Evolutionary conservation across 2,329 filamentous ascomycete genomes (phyloP).

Genomic region (Aspergillus bombycis): DNA sequence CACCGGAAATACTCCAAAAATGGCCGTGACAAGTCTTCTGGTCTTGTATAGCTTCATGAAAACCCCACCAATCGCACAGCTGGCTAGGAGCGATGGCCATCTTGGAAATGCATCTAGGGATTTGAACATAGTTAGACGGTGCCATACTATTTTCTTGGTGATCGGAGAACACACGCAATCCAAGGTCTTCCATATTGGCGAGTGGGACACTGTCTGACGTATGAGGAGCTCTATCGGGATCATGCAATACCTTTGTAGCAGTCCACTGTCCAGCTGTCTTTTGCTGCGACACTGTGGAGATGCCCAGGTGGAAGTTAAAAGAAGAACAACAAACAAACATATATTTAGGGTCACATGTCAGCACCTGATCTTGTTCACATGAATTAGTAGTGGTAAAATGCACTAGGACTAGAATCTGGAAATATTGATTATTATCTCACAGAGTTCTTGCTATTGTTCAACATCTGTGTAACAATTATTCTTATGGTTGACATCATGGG

Average conservation of each 20-base stretch:
- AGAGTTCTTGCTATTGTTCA: not conserved
- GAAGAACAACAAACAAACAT: not conserved
- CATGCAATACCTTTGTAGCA: not conserved
- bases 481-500: not conserved
- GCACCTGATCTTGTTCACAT: not conserved
- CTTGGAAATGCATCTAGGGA: not conserved
- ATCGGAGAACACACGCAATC: not conserved
- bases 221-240: not conserved
- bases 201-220: not conserved
- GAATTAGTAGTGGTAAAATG: not conserved
- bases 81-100: not conserved
- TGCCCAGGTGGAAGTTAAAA: not conserved
- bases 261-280: not conserved
- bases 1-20: slow-evolving; percentile 4
- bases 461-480: not conserved
- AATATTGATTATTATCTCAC: not conserved
- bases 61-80: slow-evolving; percentile 2
- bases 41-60: slow-evolving; percentile 3
- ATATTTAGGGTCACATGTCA: not conserved
- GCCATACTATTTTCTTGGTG: not conserved
- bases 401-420: not conserved
- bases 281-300: not conserved
- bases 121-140: not conserved
- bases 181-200: not conserved
- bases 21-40: slow-evolving; percentile 1